phyloP scores from a whole-genome alignment of 2,329 filamentous ascomycete species.

The Penicillium sp. region DNA sequence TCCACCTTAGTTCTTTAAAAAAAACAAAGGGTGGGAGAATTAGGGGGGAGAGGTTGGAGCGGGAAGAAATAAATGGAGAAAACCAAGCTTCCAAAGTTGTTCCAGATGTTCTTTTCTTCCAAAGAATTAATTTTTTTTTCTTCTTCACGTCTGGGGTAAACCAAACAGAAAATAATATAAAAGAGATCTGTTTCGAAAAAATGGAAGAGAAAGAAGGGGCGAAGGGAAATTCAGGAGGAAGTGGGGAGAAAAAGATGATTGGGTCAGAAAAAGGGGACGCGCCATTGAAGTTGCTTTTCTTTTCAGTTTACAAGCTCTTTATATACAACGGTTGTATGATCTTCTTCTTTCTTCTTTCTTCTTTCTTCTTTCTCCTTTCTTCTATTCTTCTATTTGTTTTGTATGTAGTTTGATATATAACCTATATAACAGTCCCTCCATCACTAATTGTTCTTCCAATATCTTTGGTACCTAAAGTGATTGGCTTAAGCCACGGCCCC shows the following conservation, averaged over 20 bases:
- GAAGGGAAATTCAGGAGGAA: slow-evolving; percentile 15
- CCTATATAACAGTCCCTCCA: no score
- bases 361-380: neutral
- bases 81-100: neutral
- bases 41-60: slow-evolving; percentile 16
- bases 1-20: slow-evolving; percentile 1
- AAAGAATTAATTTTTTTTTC: neutral
- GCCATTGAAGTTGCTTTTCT: neutral
- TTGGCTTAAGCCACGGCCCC: slow-evolving; percentile 13
- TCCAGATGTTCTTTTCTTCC: neutral
- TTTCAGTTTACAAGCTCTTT: no score
- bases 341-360: no score
- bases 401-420: no score
- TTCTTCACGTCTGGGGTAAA: slow-evolving; percentile 2
- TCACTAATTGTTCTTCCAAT: no score
- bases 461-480: slow-evolving; percentile 20
- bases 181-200: neutral
- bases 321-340: no score
- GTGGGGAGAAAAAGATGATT: slow-evolving; percentile 12
- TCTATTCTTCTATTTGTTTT: neutral
- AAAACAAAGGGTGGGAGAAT: slow-evolving; percentile 12
- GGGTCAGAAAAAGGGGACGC: slow-evolving; percentile 10
- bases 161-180: neutral
- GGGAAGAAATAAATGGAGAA: slow-evolving; percentile 9
- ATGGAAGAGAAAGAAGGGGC: slow-evolving; percentile 10